Conservation (phyloP, 2,329 filamentous ascomycete species). For the Aspergillus costaricaensis region DNA sequence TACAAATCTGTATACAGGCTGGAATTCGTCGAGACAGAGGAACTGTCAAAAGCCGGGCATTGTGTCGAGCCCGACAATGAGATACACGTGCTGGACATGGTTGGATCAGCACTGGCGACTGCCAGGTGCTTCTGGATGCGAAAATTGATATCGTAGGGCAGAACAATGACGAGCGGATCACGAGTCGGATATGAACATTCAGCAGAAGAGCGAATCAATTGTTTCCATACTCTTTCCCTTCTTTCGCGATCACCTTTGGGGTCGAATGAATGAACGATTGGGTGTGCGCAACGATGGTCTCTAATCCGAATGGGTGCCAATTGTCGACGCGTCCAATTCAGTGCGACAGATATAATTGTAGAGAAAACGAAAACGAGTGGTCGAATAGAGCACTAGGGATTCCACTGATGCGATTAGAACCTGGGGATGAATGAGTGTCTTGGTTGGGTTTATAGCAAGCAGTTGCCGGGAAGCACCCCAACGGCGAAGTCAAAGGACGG, state of each 20-base stretch:
- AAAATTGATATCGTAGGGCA: not conserved
- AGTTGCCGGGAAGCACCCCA: constrained; percentile 2
- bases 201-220: constrained; percentile 1
- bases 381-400: not conserved
- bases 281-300: not conserved
- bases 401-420: constrained; percentile 13
- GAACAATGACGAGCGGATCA: not conserved
- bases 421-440: constrained; percentile 16
- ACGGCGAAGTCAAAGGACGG: constrained; percentile 3
- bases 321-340: constrained; percentile 13
- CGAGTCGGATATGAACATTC: constrained; percentile 6
- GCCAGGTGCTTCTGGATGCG: constrained; percentile 1
- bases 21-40: constrained; percentile 69
- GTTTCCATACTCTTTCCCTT: constrained; percentile 15
- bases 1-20: constrained; percentile 66
- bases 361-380: not conserved
- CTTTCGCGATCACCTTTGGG: not conserved
- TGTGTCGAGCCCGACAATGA: constrained; percentile 68
- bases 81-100: constrained; percentile 56
- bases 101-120: not conserved
- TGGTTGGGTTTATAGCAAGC: constrained; percentile 7
- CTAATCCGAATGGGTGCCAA: constrained; percentile 1
- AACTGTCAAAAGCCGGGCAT: constrained; percentile 71
- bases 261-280: not conserved
- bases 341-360: constrained; percentile 8